Conservation (phyloP, 1,284 basidiomycete species). For the Meripilus lineatus region DNA sequence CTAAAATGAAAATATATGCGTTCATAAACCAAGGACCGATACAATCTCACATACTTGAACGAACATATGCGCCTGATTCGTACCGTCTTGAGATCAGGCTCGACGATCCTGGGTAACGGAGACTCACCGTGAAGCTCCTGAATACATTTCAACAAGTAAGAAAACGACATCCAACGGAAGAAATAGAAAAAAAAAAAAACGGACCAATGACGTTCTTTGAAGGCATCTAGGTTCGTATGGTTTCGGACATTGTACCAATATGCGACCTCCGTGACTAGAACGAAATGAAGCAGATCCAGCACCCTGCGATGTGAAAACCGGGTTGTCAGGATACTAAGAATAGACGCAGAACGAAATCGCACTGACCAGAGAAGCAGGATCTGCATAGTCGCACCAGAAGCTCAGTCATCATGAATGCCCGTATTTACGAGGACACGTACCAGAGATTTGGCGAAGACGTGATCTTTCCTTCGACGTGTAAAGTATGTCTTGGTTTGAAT, state of each 20-base stretch:
- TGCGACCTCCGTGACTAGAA: conserved; percentile 6
- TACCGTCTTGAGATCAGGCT: conserved; percentile 4
- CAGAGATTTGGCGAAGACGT: too few relatives aligned
- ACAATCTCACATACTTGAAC: conserved; percentile 8
- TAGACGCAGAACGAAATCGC: too few relatives aligned
- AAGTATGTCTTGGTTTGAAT: too few relatives aligned
- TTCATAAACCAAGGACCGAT: too few relatives aligned
- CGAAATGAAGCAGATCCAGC: conserved; percentile 2
- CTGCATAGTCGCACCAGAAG: background rate
- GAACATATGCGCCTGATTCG: conserved; percentile 6
- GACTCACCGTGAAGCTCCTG: conserved; percentile 19
- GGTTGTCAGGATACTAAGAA: background rate
- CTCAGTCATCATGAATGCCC: background rate
- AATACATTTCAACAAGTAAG: background rate
- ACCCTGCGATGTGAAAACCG: conserved; percentile 1
- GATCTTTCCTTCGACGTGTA: too few relatives aligned
- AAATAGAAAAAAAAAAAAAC: too few relatives aligned
- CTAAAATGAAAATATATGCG: too few relatives aligned
- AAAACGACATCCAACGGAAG: too few relatives aligned
- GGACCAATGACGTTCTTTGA: conserved; percentile 7
- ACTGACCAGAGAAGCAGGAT: conserved; percentile 3
- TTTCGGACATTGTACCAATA: conserved; percentile 10
- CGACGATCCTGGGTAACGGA: too few relatives aligned
- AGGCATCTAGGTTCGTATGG: conserved; percentile 7
- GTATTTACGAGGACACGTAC: background rate